Percentiles rank a stretch among this genome's conserved stretches.
phyloP scores from a whole-genome alignment of 495 filamentous ascomycete species.

The Polyplosphaeria fusca region DNA sequence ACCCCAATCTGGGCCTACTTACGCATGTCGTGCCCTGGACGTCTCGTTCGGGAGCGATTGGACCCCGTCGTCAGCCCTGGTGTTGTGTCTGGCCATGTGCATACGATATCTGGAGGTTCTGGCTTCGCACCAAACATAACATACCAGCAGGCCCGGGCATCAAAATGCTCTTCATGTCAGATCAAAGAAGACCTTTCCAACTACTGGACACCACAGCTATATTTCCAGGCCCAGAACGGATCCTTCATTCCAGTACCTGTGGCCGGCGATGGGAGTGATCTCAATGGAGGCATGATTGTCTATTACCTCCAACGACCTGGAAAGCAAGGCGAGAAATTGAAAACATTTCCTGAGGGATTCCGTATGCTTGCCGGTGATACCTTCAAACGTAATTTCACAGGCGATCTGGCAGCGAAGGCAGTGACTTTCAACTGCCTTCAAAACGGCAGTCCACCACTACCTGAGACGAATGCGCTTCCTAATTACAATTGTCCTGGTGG shows the following conservation, averaged over 20 bases:
- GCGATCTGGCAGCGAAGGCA: conserved; percentile 45
- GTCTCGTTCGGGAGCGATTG: conserved; percentile 56
- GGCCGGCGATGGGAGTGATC: conserved; percentile 56
- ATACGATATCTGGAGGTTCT: conserved; percentile 72
- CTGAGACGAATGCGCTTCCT: conserved; percentile 53
- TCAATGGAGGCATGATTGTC: conserved; percentile 46
- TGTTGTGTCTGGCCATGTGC: conserved; percentile 60
- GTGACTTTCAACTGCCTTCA: conserved; percentile 57
- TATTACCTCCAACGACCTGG: conserved; percentile 73
- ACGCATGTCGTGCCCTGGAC: conserved; percentile 39
- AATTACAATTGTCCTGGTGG: conserved; percentile 58
- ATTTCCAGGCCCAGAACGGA: conserved; percentile 60
- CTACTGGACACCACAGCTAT: conserved; percentile 77
- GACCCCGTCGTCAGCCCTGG: conserved; percentile 70
- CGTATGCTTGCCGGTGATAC: conserved; percentile 72
- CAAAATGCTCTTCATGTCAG: conserved; percentile 64
- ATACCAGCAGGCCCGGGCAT: conserved; percentile 54
- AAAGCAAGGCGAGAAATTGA: conserved; percentile 54
- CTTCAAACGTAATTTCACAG: conserved; percentile 47
- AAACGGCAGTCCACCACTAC: conserved; percentile 41
- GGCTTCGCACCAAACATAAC: conserved; percentile 63
- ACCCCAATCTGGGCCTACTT: conserved; percentile 39
- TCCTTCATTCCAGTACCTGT: conserved; percentile 64
- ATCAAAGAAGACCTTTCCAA: conserved; percentile 58
- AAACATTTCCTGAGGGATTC: conserved; percentile 66